These are phyloP conservation scores for Malania oleifera DNA, from an alignment of 164 flowering plant genomes.

Conservation along the genomic window DNA sequence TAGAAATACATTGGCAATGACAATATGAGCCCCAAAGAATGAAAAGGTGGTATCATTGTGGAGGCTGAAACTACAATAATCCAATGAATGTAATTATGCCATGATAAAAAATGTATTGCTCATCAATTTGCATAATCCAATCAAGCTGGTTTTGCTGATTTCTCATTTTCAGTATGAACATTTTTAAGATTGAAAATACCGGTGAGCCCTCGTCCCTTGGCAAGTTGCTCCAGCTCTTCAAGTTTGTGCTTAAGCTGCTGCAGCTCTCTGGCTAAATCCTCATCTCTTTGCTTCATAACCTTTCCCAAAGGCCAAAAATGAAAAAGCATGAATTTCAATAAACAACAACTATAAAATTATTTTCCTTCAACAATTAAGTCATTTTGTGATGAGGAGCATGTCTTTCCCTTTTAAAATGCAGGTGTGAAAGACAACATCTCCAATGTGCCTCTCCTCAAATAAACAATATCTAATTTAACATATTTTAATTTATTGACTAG, in stretches of 20 bases:
- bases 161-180: constrained; percentile 24
- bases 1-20: not conserved
- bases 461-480: too few relatives aligned
- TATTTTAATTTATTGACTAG: too few relatives aligned
- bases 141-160: constrained; percentile 23
- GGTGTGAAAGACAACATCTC: too few relatives aligned
- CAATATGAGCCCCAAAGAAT: constrained; percentile 6
- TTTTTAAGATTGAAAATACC: constrained; percentile 45
- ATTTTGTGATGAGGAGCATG: too few relatives aligned
- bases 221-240: constrained; percentile 53
- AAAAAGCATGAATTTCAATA: constrained; percentile 6
- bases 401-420: too few relatives aligned
- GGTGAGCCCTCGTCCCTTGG: constrained; percentile 47
- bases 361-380: too few relatives aligned
- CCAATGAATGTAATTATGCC: not conserved
- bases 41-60: not conserved
- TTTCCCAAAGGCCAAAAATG: constrained; percentile 5
- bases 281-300: constrained; percentile 64
- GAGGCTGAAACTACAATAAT: not conserved
- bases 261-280: constrained; percentile 46
- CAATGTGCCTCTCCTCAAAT: too few relatives aligned
- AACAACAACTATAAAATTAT: too few relatives aligned
- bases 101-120: not conserved
- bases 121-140: not conserved
- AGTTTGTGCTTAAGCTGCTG: constrained; percentile 49